These are phyloP conservation scores for Lathyrus aphaca DNA, from an alignment of 306 rosid species.

Conservation along the genomic window DNA sequence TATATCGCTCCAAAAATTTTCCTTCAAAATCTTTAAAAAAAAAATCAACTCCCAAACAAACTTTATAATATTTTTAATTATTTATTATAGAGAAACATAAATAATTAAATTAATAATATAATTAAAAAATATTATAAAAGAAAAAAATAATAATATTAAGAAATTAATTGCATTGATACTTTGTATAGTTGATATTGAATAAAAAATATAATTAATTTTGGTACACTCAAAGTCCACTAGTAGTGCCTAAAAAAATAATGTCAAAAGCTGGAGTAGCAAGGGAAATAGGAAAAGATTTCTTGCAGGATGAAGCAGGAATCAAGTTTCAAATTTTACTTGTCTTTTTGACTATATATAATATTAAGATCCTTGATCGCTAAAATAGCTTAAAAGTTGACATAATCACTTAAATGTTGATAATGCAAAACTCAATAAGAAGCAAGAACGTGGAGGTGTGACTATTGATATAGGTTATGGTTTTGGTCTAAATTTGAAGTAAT, in stretches of 20 bases:
- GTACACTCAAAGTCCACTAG: background rate
- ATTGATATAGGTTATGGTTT: background rate
- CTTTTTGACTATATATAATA: background rate
- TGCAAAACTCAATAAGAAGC: conserved; percentile 25
- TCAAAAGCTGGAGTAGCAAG: background rate
- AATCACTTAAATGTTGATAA: background rate
- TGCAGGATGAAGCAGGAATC: background rate
- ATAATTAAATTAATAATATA: too few species aligned
- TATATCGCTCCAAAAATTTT: too few species aligned
- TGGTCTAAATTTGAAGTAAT: conserved; percentile 26
- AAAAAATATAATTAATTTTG: background rate
- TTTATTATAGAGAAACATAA: too few species aligned
- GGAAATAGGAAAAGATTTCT: background rate
- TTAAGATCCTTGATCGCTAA: background rate
- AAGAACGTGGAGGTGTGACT: background rate
- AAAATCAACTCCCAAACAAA: too few species aligned
- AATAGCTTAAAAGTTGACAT: background rate
- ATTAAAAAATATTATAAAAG: too few species aligned
- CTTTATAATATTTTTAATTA: too few species aligned
- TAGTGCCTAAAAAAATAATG: background rate
- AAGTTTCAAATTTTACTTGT: background rate
- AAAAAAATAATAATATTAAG: too few species aligned
- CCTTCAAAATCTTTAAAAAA: too few species aligned
- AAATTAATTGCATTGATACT: too few species aligned
- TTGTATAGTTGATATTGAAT: too few species aligned